Percentiles rank a stretch among this genome's conserved stretches.
Conservation (phyloP, 768 basidiomycete genomes). For the Peribolospora kevripleyi region DNA sequence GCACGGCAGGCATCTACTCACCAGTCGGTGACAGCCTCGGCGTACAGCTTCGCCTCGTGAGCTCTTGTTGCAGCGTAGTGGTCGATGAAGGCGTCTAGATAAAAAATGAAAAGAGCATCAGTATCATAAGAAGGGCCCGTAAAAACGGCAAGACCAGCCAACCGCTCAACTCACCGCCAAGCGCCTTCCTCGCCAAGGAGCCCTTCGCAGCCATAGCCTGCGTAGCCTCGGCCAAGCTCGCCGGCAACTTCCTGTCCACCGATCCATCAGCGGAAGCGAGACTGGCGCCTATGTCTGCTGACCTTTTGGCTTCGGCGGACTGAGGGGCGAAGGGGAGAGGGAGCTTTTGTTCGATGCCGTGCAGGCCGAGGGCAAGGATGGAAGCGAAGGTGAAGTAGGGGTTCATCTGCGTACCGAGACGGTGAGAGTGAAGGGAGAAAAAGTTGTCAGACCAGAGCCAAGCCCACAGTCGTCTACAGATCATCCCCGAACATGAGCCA, state of each 20-base stretch:
- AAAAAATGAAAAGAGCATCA: too few species aligned
- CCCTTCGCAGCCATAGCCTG: constrained; percentile 46
- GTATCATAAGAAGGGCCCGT: constrained; percentile 26
- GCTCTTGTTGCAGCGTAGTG: constrained; percentile 88
- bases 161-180: constrained; percentile 20
- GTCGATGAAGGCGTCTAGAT: constrained; percentile 52
- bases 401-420: constrained; percentile 26
- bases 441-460: not conserved
- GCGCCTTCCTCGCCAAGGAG: constrained; percentile 54
- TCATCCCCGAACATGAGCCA: too few species aligned
- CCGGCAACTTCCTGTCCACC: constrained; percentile 50
- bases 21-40: constrained; percentile 89
- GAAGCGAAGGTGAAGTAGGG: constrained; percentile 71
- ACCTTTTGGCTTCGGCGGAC: constrained; percentile 28
- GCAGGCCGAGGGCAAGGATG: constrained; percentile 61
- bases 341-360: constrained; percentile 62
- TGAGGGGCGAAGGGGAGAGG: constrained; percentile 47
- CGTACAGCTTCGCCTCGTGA: constrained; percentile 67
- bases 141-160: not conserved
- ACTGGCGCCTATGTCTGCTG: constrained; percentile 5
- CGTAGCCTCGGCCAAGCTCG: constrained; percentile 56
- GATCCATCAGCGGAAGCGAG: constrained; percentile 12
- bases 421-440: not conserved
- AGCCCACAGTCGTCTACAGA: too few species aligned
- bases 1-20: constrained; percentile 19